Evolutionary conservation across 345 rosid genomes (phyloP).

Genomic region (Citropsis articulata): DNA sequence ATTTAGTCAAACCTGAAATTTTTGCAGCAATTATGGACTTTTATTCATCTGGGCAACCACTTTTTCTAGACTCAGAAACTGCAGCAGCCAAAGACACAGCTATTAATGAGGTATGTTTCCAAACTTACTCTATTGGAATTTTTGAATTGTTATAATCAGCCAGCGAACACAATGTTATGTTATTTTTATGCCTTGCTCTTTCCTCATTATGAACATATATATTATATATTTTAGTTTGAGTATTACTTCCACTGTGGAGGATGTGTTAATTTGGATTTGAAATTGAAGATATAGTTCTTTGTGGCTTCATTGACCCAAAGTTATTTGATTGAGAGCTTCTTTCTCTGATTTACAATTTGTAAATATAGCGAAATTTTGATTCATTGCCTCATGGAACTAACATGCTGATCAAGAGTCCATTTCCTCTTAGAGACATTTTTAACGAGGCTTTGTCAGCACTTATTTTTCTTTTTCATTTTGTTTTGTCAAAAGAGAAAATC

Average conservation of each 20-base stretch:
- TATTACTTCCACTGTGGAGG: background rate
- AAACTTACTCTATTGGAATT: background rate
- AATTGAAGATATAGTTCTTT: constrained; percentile 1
- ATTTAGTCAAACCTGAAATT: constrained; percentile 78
- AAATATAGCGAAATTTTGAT: background rate
- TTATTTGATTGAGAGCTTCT: background rate
- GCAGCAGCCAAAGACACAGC: constrained; percentile 86
- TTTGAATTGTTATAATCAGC: background rate
- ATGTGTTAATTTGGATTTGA: background rate
- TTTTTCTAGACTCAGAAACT: constrained; percentile 71
- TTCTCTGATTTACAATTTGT: background rate
- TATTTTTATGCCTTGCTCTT: background rate
- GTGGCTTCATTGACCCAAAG: background rate
- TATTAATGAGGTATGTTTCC: constrained; percentile 56
- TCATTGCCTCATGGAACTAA: background rate
- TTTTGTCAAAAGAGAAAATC: background rate
- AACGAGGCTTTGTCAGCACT: background rate
- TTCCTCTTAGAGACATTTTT: background rate
- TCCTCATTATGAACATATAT: background rate
- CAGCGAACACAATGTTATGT: background rate
- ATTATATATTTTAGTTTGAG: too few relatives aligned
- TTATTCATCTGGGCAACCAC: constrained; percentile 82
- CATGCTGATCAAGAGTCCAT: background rate
- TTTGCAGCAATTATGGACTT: constrained; percentile 96
- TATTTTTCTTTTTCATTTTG: background rate